Evolutionary conservation across 495 filamentous ascomycete species (phyloP).

Genomic region (Annulohypoxylon nitens): DNA sequence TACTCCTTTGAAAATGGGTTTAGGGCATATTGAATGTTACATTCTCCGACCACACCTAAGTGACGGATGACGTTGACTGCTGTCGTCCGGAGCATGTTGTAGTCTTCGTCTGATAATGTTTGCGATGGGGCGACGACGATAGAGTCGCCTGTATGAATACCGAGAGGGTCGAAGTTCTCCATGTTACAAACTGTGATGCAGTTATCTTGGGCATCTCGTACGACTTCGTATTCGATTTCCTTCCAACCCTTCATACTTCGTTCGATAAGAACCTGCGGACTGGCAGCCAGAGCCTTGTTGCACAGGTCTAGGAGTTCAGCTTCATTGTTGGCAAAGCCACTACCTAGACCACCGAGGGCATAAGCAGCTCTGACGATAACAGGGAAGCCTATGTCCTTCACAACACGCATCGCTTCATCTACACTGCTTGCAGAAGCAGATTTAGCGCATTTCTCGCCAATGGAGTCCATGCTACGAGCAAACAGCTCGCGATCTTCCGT

Average conservation of each 20-base stretch:
- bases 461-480: slow-evolving; percentile 97
- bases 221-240: slow-evolving; percentile 98
- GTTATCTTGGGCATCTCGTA: slow-evolving; percentile 95
- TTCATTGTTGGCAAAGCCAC: slow-evolving; percentile 94
- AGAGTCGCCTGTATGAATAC: slow-evolving; percentile 98
- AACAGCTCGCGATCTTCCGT: slow-evolving; percentile 98
- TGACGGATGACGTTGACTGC: slow-evolving; percentile 99
- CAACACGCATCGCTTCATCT: slow-evolving; percentile 85
- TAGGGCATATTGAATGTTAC: slow-evolving; percentile 98
- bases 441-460: slow-evolving; percentile 97
- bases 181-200: slow-evolving; percentile 99
- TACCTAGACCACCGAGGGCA: slow-evolving; percentile 93
- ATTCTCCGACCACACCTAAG: slow-evolving; percentile 96
- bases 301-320: slow-evolving; percentile 90
- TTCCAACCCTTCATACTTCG: slow-evolving; percentile 99
- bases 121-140: slow-evolving; percentile 98
- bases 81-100: slow-evolving; percentile 98
- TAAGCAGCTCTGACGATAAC: slow-evolving; percentile 98
- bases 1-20: slow-evolving; percentile 98
- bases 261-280: slow-evolving; percentile 96
- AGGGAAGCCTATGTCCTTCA: slow-evolving; percentile 91
- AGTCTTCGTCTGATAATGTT: slow-evolving; percentile 96
- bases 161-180: slow-evolving; percentile 99
- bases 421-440: slow-evolving; percentile 89
- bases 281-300: slow-evolving; percentile 92